These are phyloP conservation scores for Dittrichia graveolens DNA, from an alignment of 129 eudicot genomes.

Conservation along the genomic window DNA sequence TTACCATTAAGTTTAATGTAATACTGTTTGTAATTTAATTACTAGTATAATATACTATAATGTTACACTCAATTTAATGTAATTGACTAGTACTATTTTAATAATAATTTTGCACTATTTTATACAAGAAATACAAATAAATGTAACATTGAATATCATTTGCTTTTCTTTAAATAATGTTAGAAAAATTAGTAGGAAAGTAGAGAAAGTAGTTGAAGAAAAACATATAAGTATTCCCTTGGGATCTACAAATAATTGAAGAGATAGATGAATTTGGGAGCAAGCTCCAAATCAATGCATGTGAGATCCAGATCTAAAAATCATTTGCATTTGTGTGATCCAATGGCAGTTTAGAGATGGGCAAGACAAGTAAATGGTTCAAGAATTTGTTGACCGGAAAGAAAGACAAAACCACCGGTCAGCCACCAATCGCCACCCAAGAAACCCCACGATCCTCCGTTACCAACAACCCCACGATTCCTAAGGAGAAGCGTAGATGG, in stretches of 20 bases:
- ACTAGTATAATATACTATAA: too few relatives aligned
- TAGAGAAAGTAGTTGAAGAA: slow-evolving; percentile 28
- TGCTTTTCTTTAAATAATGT: not conserved
- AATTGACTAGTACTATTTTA: too few relatives aligned
- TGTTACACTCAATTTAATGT: too few relatives aligned
- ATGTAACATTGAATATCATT: not conserved
- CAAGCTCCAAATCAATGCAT: slow-evolving; percentile 18
- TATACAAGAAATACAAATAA: not conserved
- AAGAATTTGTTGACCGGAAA: slow-evolving; percentile 66
- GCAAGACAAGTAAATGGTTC: slow-evolving; percentile 81
- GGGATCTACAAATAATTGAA: slow-evolving; percentile 47
- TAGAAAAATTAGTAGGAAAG: not conserved
- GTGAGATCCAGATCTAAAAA: slow-evolving; percentile 41
- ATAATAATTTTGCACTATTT: too few relatives aligned
- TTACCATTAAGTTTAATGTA: too few relatives aligned
- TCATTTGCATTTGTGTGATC: slow-evolving; percentile 36
- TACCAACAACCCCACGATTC: slow-evolving; percentile 41
- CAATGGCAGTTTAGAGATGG: slow-evolving; percentile 53
- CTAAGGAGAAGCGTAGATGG: slow-evolving; percentile 86
- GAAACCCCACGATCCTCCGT: slow-evolving; percentile 48
- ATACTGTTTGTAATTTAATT: too few relatives aligned
- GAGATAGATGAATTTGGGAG: slow-evolving; percentile 19
- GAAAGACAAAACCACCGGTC: slow-evolving; percentile 47
- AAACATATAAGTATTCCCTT: slow-evolving; percentile 38
- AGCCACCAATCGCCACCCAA: slow-evolving; percentile 31